Evolutionary conservation across 352 stramenopile genomes (phyloP).

Genomic region (Salisapilia sapeloensis): DNA sequence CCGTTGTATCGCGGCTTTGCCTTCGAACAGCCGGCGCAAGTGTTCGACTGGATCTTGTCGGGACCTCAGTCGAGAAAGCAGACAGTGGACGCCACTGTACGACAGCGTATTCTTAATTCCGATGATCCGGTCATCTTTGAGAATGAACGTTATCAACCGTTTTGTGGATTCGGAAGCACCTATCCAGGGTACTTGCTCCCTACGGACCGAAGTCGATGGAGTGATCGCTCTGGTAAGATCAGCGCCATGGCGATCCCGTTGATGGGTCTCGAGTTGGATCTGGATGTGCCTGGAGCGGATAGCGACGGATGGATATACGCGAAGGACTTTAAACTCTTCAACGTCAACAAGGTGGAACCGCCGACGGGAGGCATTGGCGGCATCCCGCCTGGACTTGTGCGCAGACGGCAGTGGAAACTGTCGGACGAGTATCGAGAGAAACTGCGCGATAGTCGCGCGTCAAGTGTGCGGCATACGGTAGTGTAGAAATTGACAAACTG

Average conservation of each 20-base stretch:
- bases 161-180: constrained; percentile 65
- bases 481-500: not conserved
- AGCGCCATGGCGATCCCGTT: constrained; percentile 54
- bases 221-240: constrained; percentile 57
- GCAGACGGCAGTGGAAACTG: constrained; percentile 51
- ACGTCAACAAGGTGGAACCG: no score
- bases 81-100: constrained; percentile 41
- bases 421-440: constrained; percentile 43
- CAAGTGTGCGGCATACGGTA: not conserved
- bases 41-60: constrained; percentile 63
- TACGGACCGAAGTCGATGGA: constrained; percentile 71
- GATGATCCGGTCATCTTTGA: constrained; percentile 71
- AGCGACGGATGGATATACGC: constrained; percentile 75
- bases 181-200: constrained; percentile 67
- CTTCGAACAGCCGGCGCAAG: constrained; percentile 58
- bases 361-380: no score
- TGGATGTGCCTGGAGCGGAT: constrained; percentile 38
- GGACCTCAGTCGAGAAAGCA: constrained; percentile 20
- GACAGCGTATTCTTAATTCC: constrained; percentile 43
- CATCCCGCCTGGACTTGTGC: constrained; percentile 54
- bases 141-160: constrained; percentile 77
- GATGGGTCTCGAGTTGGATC: constrained; percentile 43
- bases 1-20: constrained; percentile 68
- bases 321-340: constrained; percentile 72
- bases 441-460: no score